phyloP scores from a whole-genome alignment of 2,329 filamentous ascomycete genomes.

The Diplodia corticola region DNA sequence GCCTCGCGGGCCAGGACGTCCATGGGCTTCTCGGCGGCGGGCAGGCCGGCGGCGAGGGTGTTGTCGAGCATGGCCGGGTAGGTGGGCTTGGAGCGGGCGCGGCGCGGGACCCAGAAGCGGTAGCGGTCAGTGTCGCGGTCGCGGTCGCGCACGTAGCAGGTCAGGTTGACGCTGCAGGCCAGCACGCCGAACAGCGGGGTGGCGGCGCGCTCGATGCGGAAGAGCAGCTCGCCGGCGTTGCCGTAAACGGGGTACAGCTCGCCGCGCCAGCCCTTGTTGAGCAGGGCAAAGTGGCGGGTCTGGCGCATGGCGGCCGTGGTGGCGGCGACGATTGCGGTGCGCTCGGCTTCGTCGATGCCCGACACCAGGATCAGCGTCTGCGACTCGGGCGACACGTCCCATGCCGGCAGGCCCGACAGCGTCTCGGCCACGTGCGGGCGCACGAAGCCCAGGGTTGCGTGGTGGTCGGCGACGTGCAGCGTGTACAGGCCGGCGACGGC shows the following conservation, averaged over 20 bases:
- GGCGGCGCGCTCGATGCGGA: conserved; percentile 46
- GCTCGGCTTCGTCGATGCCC: conserved; percentile 60
- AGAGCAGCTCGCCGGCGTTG: conserved; percentile 38
- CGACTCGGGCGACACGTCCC: conserved; percentile 60
- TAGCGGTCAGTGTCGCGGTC: conserved; percentile 52
- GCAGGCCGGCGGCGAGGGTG: conserved; percentile 83
- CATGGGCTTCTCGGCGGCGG: conserved; percentile 75
- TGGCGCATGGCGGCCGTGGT: conserved; percentile 69
- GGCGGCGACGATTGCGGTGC: conserved; percentile 58
- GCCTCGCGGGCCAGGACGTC: conserved; percentile 84
- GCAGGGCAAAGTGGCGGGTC: conserved; percentile 70
- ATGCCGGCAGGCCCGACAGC: conserved; percentile 57
- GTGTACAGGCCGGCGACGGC: conserved; percentile 51
- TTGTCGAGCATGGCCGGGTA: conserved; percentile 95
- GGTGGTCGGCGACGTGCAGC: conserved; percentile 66
- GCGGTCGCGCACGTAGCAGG: conserved; percentile 38
- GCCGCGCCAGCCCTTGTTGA: conserved; percentile 50
- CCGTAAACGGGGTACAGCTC: conserved; percentile 47
- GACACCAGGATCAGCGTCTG: conserved; percentile 64
- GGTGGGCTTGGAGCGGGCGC: conserved; percentile 76
- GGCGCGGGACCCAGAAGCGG: conserved; percentile 80
- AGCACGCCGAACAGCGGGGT: conserved; percentile 47
- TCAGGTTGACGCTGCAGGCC: conserved; percentile 46
- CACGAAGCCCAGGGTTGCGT: conserved; percentile 61
- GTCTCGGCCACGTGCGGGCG: conserved; percentile 61